Evolutionary conservation across 2,329 filamentous ascomycete genomes (phyloP).

Genomic region (Cladosporium sp.): DNA sequence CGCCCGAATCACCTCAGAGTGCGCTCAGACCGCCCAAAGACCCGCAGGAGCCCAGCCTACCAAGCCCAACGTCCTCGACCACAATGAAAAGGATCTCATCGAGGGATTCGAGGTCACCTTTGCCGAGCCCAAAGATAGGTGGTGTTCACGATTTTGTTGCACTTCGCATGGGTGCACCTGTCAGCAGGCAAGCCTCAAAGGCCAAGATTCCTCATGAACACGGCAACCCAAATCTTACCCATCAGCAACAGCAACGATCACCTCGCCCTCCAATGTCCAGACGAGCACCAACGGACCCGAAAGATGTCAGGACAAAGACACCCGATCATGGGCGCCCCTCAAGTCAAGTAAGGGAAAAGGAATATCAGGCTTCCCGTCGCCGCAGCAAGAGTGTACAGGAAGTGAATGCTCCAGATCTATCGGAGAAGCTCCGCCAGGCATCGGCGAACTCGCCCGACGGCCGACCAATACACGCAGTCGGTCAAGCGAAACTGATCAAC

Average conservation of each 20-base stretch:
- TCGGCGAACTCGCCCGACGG: slow-evolving; percentile 7
- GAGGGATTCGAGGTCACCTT: slow-evolving; percentile 12
- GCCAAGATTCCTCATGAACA: neutral
- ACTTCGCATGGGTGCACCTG: neutral
- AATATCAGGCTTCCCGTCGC: neutral
- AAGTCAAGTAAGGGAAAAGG: neutral
- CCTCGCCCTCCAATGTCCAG: neutral
- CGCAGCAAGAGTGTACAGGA: slow-evolving; percentile 8
- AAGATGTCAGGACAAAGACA: neutral
- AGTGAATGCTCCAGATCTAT: neutral
- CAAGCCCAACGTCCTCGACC: slow-evolving; percentile 13
- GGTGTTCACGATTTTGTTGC: slow-evolving; percentile 10
- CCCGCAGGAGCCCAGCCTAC: slow-evolving; percentile 17
- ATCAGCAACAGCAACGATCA: neutral
- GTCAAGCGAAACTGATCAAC: slow-evolving; percentile 4
- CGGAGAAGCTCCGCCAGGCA: slow-evolving; percentile 5
- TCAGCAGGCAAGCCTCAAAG: slow-evolving; percentile 9
- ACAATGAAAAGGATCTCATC: slow-evolving; percentile 3
- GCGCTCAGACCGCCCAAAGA: neutral
- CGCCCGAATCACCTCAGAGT: neutral
- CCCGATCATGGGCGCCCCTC: neutral
- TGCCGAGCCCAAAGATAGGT: neutral
- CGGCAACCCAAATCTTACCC: slow-evolving; percentile 2
- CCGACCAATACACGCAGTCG: slow-evolving; percentile 2
- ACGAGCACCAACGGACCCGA: slow-evolving; percentile 7